A percentile compares a stretch with the other conserved stretches of the same genome.
Evolutionary conservation across 2,329 filamentous ascomycete species (phyloP).

Genomic region (Paecilomyces variotii): DNA sequence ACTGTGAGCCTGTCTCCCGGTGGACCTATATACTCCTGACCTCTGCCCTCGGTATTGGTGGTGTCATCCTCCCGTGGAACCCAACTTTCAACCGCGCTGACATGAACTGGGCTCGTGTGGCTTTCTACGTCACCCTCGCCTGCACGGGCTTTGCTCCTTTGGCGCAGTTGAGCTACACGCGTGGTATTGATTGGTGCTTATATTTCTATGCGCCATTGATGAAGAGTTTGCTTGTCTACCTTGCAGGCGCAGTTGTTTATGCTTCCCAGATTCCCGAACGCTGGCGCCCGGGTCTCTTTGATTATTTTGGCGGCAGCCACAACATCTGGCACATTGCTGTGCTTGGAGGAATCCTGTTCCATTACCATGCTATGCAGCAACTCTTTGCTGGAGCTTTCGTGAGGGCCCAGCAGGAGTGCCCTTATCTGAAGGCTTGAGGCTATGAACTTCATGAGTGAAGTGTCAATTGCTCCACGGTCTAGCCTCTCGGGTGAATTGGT

Average conservation of each 20-base stretch:
- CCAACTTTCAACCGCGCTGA: constrained; percentile 87
- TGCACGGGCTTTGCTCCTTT: constrained; percentile 85
- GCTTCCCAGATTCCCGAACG: constrained; percentile 87
- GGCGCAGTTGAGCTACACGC: constrained; percentile 69
- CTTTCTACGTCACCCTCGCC: constrained; percentile 82
- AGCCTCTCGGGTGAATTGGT: background rate
- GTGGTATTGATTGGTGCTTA: constrained; percentile 70
- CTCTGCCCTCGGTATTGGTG: constrained; percentile 70
- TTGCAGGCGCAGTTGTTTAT: constrained; percentile 77
- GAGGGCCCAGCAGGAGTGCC: constrained; percentile 49
- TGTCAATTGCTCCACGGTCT: background rate
- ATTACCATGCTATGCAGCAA: constrained; percentile 91
- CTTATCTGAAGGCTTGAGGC: constrained; percentile 16
- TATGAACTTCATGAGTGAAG: background rate
- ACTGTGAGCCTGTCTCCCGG: constrained; percentile 84
- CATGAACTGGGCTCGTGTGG: constrained; percentile 87
- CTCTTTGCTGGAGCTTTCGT: constrained; percentile 77
- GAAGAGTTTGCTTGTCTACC: constrained; percentile 81
- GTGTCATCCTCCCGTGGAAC: constrained; percentile 91
- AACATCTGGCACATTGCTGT: constrained; percentile 98
- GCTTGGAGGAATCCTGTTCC: constrained; percentile 90
- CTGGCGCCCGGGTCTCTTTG: constrained; percentile 87
- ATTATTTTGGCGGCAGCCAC: constrained; percentile 91
- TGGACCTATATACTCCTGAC: constrained; percentile 81
- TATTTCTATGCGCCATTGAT: constrained; percentile 83